Evolutionary conservation across 1,284 basidiomycete species (phyloP).

Genomic region (Pascua sp.): DNA sequence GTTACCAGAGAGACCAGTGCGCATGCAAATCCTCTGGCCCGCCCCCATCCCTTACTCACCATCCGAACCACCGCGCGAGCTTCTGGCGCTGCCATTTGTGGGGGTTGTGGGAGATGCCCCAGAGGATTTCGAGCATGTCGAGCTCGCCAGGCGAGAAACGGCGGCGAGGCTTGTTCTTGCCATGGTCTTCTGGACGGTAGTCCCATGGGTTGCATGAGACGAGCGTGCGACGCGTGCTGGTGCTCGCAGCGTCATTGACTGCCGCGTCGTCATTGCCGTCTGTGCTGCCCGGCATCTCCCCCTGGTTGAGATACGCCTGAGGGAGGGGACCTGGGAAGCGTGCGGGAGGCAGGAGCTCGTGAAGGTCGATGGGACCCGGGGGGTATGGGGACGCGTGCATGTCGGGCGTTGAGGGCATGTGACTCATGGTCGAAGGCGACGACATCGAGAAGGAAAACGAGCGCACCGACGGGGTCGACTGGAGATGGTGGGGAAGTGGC

Average conservation of each 20-base stretch:
- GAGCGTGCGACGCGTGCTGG: constrained; percentile 11
- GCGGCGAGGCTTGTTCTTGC: constrained; percentile 23
- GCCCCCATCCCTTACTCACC: constrained; percentile 10
- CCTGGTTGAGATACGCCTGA: constrained; percentile 19
- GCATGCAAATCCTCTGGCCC: too few relatives aligned
- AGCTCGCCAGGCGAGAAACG: constrained; percentile 23
- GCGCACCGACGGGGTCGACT: constrained; percentile 12
- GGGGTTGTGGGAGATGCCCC: constrained; percentile 24
- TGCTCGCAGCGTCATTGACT: background rate
- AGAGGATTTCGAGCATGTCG: constrained; percentile 24
- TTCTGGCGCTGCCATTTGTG: constrained; percentile 27
- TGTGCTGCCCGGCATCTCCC: constrained; percentile 14
- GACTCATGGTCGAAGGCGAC: constrained; percentile 18
- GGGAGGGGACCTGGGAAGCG: constrained; percentile 20
- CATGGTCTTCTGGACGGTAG: constrained; percentile 22
- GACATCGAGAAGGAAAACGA: constrained; percentile 14
- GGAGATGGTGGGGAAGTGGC: constrained; percentile 9
- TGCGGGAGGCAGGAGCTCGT: constrained; percentile 17
- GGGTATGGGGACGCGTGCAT: constrained; percentile 16
- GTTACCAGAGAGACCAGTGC: too few relatives aligned
- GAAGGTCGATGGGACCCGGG: constrained; percentile 17
- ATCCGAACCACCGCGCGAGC: constrained; percentile 27
- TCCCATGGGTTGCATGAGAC: constrained; percentile 25
- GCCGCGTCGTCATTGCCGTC: constrained; percentile 6
- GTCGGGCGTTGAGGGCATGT: constrained; percentile 21